Evolutionary conservation across 441 rosid species (phyloP).

Genomic region (Aquilaria agallochum): DNA sequence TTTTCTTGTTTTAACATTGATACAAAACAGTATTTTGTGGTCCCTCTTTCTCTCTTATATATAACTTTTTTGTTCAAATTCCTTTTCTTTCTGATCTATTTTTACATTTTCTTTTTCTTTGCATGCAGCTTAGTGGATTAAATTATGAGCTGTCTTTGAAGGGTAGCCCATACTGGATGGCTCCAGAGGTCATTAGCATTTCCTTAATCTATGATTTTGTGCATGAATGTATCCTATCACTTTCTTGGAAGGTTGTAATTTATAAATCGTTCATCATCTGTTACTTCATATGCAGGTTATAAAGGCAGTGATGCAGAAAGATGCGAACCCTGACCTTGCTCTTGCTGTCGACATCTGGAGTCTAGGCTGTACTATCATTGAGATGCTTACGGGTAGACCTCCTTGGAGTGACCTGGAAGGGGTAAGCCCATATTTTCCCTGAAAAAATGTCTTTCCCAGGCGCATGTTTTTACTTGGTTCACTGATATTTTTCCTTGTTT

Average conservation of each 20-base stretch:
- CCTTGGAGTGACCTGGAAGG: conserved; percentile 57
- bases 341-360: conserved; percentile 68
- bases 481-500: conserved; percentile 13
- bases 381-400: conserved; percentile 56
- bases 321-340: conserved; percentile 42
- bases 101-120: not conserved
- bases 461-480: not conserved
- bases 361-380: conserved; percentile 56
- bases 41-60: not conserved
- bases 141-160: conserved; percentile 45
- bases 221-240: not conserved
- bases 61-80: no score
- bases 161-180: conserved; percentile 78
- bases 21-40: no score
- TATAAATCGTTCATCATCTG: not conserved
- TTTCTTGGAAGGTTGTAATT: conserved; percentile 1
- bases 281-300: conserved; percentile 35
- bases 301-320: conserved; percentile 34
- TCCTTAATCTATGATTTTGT: not conserved
- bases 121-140: conserved; percentile 39
- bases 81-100: not conserved
- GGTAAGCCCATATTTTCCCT: conserved; percentile 27
- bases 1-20: not conserved
- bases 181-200: conserved; percentile 52
- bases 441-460: not conserved